Evolutionary conservation across 148 eudicot genomes (phyloP).

Genomic region (Silene uniflora): DNA sequence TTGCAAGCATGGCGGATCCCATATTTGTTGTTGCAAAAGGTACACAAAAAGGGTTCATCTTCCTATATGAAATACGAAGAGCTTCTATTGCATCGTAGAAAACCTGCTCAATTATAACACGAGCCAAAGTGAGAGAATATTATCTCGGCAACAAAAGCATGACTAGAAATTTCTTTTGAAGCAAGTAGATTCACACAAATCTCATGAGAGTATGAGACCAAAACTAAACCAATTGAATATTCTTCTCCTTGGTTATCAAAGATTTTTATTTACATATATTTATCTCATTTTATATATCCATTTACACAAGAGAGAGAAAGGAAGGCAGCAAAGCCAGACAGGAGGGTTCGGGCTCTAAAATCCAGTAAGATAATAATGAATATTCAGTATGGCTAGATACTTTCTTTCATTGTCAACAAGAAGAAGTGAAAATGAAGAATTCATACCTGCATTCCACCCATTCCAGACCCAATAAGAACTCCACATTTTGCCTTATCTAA

Average conservation of each 20-base stretch:
- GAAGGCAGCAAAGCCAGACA: neutral
- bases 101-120: conserved; percentile 51
- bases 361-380: neutral
- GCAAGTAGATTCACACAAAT: neutral
- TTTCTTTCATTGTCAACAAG: conserved; percentile 6
- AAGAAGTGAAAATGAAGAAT: conserved; percentile 6
- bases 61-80: conserved; percentile 80
- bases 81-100: conserved; percentile 91
- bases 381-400: neutral
- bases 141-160: conserved; percentile 6
- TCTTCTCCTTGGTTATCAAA: neutral
- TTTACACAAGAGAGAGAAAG: neutral
- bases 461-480: conserved; percentile 89
- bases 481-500: conserved; percentile 77
- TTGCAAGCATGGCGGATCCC: conserved; percentile 98
- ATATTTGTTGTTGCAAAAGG: conserved; percentile 95
- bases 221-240: neutral
- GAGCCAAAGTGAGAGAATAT: conserved; percentile 14
- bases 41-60: conserved; percentile 97
- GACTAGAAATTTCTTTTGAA: neutral
- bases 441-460: conserved; percentile 99
- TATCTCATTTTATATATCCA: neutral
- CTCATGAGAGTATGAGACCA: neutral
- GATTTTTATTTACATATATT: neutral
- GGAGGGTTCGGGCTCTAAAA: neutral